Conservation (phyloP, 768 basidiomycete genomes). For the Rhizopogon sp. region DNA sequence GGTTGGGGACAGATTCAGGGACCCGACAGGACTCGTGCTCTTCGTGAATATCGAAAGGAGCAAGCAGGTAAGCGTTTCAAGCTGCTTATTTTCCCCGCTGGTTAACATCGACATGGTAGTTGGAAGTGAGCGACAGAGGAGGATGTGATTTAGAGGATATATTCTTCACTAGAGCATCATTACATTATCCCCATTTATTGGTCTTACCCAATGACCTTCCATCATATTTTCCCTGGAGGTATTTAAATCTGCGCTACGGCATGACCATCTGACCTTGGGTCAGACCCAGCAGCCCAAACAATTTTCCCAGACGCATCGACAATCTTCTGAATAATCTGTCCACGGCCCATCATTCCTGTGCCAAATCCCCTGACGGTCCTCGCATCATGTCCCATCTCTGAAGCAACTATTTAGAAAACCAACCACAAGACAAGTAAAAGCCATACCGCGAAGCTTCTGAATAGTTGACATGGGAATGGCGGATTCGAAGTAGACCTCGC, state of each 20-base stretch:
- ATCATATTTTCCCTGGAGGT: neutral
- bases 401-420: neutral
- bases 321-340: conserved; percentile 86
- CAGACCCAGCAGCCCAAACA: conserved; percentile 96
- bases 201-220: neutral
- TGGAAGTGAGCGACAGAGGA: conserved; percentile 60
- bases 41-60: conserved; percentile 73
- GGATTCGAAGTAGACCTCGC: conserved; percentile 88
- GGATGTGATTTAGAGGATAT: conserved; percentile 41
- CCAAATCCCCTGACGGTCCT: conserved; percentile 54
- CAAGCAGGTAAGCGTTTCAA: conserved; percentile 47
- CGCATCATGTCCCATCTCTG: conserved; percentile 89
- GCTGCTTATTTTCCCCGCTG: neutral
- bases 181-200: conserved; percentile 1
- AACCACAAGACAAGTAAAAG: neutral
- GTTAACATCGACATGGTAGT: conserved; percentile 30
- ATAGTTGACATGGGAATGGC: conserved; percentile 63
- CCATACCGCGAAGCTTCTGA: conserved; percentile 59
- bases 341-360: conserved; percentile 70
- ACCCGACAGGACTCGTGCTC: conserved; percentile 73
- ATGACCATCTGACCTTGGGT: conserved; percentile 84
- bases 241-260: conserved; percentile 77
- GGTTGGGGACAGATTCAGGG: conserved; percentile 87
- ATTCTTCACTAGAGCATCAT: neutral
- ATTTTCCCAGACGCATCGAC: conserved; percentile 56